Conservation (phyloP, 805 yeast genomes). For the Yamadazyma endophytica region DNA sequence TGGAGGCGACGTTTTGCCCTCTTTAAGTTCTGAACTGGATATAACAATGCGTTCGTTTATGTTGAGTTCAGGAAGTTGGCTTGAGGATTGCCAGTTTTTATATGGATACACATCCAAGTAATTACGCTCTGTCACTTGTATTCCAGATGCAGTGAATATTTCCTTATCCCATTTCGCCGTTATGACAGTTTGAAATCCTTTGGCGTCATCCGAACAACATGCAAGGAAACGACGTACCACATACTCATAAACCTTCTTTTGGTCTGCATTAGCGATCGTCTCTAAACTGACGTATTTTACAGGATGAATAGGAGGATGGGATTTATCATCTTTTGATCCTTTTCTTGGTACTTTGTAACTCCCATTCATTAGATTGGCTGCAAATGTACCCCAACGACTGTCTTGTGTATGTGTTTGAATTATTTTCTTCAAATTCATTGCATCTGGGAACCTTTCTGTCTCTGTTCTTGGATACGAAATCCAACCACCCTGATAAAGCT, state of each 20-base stretch:
- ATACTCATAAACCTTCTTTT: conserved; percentile 77
- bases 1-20: conserved; percentile 82
- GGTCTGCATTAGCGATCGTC: conserved; percentile 32
- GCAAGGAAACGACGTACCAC: conserved; percentile 85
- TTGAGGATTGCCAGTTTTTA: conserved; percentile 69
- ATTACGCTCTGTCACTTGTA: conserved; percentile 67
- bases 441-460: conserved; percentile 78
- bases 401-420: conserved; percentile 58
- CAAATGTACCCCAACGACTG: conserved; percentile 70
- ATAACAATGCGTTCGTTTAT: conserved; percentile 57
- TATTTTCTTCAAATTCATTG: conserved; percentile 64
- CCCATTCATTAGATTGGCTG: conserved; percentile 36
- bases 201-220: conserved; percentile 87
- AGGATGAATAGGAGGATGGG: conserved; percentile 99
- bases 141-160: conserved; percentile 65
- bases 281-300: conserved; percentile 42
- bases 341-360: conserved; percentile 64
- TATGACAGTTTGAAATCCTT: conserved; percentile 63
- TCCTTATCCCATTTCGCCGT: conserved; percentile 77
- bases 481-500: conserved; percentile 78
- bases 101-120: conserved; percentile 79
- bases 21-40: conserved; percentile 52
- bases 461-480: conserved; percentile 97
- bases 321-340: conserved; percentile 86
- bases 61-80: conserved; percentile 59